Percentiles rank a stretch among this genome's conserved stretches.
Conservation (phyloP, 2,329 filamentous ascomycete species). For the Colletotrichum sp. region DNA sequence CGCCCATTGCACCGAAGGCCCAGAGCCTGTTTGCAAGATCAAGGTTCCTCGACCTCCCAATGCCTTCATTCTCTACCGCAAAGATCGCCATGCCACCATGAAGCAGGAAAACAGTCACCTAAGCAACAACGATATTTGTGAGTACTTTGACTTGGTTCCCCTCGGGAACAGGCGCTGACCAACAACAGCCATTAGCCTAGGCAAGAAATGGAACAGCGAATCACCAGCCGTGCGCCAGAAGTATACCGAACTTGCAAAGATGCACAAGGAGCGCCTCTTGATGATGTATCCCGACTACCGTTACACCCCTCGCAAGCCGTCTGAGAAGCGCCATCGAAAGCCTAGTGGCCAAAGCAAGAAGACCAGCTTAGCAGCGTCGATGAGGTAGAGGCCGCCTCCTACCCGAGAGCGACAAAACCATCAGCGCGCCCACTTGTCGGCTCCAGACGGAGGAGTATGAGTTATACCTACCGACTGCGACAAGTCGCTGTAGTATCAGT, state of each 20-base stretch:
- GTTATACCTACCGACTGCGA: neutral
- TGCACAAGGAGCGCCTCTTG: slow-evolving; percentile 28
- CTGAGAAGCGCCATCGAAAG: slow-evolving; percentile 23
- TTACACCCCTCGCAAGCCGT: slow-evolving; percentile 40
- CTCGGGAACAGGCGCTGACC: neutral
- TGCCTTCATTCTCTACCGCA: slow-evolving; percentile 37
- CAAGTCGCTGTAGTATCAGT: neutral
- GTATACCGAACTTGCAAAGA: slow-evolving; percentile 24
- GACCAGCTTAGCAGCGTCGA: neutral
- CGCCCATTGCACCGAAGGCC: neutral
- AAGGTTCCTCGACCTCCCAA: slow-evolving; percentile 34
- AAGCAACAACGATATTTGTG: slow-evolving; percentile 35
- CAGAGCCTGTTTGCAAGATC: slow-evolving; percentile 3
- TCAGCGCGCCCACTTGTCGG: neutral
- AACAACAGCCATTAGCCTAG: slow-evolving; percentile 28
- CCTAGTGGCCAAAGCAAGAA: neutral
- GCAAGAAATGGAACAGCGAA: slow-evolving; percentile 32
- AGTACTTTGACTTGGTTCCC: slow-evolving; percentile 4
- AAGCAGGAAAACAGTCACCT: slow-evolving; percentile 25
- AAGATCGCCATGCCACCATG: slow-evolving; percentile 29
- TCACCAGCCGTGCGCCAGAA: slow-evolving; percentile 22
- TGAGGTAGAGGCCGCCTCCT: neutral
- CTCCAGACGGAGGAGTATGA: neutral
- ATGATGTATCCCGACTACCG: slow-evolving; percentile 40
- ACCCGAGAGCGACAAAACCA: neutral